These are phyloP conservation scores for Podospora pseudoanserina DNA, from an alignment of 495 filamentous ascomycete species.

Conservation along the genomic window DNA sequence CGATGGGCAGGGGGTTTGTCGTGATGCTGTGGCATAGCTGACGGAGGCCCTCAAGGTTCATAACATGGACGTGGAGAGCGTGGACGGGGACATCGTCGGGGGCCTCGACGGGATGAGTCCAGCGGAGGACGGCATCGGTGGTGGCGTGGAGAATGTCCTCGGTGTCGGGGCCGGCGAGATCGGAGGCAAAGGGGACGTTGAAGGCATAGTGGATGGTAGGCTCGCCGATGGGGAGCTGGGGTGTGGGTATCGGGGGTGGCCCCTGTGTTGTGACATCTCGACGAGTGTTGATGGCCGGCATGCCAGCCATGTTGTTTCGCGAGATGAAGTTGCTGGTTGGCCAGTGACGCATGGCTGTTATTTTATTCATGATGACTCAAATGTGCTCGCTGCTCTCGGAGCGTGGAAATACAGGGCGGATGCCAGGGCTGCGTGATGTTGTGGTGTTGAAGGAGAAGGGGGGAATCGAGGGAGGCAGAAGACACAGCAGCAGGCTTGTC, in stretches of 20 bases:
- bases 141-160: constrained; percentile 91
- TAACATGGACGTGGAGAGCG: constrained; percentile 81
- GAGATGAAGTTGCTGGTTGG: constrained; percentile 77
- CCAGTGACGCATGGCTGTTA: constrained; percentile 92
- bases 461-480: constrained; percentile 3
- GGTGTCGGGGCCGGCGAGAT: constrained; percentile 81
- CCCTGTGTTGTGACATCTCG: constrained; percentile 63
- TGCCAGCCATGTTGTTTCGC: constrained; percentile 61
- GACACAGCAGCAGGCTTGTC: constrained; percentile 4
- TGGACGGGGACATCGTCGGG: constrained; percentile 77
- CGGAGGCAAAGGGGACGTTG: constrained; percentile 91
- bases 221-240: constrained; percentile 57
- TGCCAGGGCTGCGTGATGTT: constrained; percentile 1
- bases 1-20: constrained; percentile 60
- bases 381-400: constrained; percentile 11
- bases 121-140: constrained; percentile 73
- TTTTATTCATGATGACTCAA: constrained; percentile 74
- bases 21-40: constrained; percentile 75
- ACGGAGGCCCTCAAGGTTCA: constrained; percentile 74
- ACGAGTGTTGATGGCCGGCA: constrained; percentile 62
- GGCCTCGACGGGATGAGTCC: constrained; percentile 85
- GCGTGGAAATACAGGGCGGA: background rate
- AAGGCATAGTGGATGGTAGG: constrained; percentile 72
- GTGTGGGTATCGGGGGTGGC: constrained; percentile 60
- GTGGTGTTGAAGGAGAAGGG: constrained; percentile 1